A percentile compares a stretch with the other conserved stretches of the same genome.
Evolutionary conservation across 371 early-diverging fungal genomes (phyloP).

Genomic region (Mucor circinelloides): DNA sequence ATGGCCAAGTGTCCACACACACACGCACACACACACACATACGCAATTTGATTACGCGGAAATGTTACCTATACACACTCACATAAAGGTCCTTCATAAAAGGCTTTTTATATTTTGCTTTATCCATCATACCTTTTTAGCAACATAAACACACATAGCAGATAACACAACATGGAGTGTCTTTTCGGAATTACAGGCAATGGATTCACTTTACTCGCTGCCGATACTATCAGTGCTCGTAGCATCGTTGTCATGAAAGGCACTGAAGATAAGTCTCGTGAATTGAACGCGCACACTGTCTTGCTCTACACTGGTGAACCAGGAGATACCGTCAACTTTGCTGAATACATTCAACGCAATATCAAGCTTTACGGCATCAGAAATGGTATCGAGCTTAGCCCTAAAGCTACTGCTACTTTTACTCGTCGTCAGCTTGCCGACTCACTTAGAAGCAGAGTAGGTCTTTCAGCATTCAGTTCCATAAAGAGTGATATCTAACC

Average conservation of each 20-base stretch:
- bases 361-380: constrained; percentile 88
- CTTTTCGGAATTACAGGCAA: constrained; percentile 94
- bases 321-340: constrained; percentile 94
- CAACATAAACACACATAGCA: background rate
- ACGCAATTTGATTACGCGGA: constrained; percentile 3
- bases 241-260: constrained; percentile 94
- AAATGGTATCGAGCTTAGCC: constrained; percentile 80
- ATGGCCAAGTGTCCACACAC: background rate
- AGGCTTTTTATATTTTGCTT: background rate
- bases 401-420: constrained; percentile 84
- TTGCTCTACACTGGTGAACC: constrained; percentile 91
- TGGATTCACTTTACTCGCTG: constrained; percentile 89
- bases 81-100: background rate
- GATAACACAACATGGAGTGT: constrained; percentile 71
- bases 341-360: constrained; percentile 95
- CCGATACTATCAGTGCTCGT: constrained; percentile 79
- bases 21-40: background rate
- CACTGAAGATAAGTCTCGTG: constrained; percentile 87
- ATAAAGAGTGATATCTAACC: background rate
- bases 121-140: background rate
- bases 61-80: background rate
- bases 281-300: constrained; percentile 78
- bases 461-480: background rate
- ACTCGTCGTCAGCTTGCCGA: constrained; percentile 87
- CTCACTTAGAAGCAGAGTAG: constrained; percentile 85